Evolutionary conservation across 2,329 filamentous ascomycete species (phyloP).

Genomic region (Colletotrichum sublineola): DNA sequence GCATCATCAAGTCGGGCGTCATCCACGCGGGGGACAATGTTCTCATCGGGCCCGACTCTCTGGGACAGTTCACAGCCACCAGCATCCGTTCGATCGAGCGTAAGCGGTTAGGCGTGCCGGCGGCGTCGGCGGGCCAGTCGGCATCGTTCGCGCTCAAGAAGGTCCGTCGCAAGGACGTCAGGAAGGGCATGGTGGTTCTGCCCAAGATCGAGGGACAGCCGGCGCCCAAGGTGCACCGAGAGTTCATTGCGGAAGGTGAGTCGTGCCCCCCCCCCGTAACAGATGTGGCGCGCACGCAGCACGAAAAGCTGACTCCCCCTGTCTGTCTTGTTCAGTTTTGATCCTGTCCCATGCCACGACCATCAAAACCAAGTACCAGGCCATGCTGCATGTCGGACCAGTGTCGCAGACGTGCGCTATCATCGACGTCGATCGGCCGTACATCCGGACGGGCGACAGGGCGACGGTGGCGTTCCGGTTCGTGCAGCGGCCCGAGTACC

Average conservation of each 20-base stretch:
- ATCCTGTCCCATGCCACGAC: slow-evolving; percentile 97
- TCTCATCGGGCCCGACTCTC: slow-evolving; percentile 88
- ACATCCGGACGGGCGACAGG: slow-evolving; percentile 94
- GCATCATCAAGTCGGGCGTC: slow-evolving; percentile 89
- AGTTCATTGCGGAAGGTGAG: slow-evolving; percentile 83
- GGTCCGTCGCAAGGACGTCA: slow-evolving; percentile 88
- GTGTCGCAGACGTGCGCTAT: slow-evolving; percentile 97
- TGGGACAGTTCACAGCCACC: slow-evolving; percentile 90
- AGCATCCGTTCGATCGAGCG: slow-evolving; percentile 93
- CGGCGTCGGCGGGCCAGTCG: slow-evolving; percentile 90
- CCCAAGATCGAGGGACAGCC: slow-evolving; percentile 83
- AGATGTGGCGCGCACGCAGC: background rate
- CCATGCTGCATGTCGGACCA: slow-evolving; percentile 96
- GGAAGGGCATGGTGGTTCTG: slow-evolving; percentile 98
- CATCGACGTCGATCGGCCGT: slow-evolving; percentile 96
- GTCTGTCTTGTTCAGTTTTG: slow-evolving; percentile 69
- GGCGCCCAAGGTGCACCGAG: slow-evolving; percentile 76
- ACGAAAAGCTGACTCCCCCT: slow-evolving; percentile 21
- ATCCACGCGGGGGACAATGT: slow-evolving; percentile 92
- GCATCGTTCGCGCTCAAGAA: slow-evolving; percentile 92
- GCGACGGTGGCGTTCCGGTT: slow-evolving; percentile 95
- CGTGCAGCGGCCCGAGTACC: slow-evolving; percentile 92
- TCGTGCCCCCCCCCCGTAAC: no score
- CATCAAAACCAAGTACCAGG: slow-evolving; percentile 96
- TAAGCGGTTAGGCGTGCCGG: slow-evolving; percentile 90